These are phyloP conservation scores for Funneliformis mosseae DNA, from an alignment of 192 early-diverging fungal genomes.

Conservation along the genomic window DNA sequence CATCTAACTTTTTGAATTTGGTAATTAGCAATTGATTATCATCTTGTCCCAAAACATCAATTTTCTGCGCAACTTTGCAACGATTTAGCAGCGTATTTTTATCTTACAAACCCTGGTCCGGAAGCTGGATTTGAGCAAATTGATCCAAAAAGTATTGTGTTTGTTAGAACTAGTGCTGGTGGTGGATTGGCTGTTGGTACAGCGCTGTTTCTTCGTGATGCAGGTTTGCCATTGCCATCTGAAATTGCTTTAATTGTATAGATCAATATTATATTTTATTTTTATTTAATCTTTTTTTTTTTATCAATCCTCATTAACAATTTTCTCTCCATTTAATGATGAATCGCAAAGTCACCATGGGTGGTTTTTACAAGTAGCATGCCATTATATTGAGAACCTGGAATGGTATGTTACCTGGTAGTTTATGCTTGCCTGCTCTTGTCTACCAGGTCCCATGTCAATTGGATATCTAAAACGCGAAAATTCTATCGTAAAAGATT, in stretches of 20 bases:
- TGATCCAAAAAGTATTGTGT: constrained; percentile 52
- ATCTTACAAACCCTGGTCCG: constrained; percentile 47
- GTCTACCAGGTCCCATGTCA: constrained; percentile 29
- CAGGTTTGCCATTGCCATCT: constrained; percentile 27
- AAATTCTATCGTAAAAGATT: constrained; percentile 21
- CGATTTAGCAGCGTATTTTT: constrained; percentile 69
- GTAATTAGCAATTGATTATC: constrained; percentile 61
- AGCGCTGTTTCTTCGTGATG: constrained; percentile 55
- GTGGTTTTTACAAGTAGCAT: constrained; percentile 39
- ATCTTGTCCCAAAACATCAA: constrained; percentile 74
- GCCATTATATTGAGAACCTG: constrained; percentile 43
- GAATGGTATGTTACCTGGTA: not conserved
- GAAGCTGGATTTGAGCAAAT: constrained; percentile 40
- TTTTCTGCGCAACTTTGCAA: constrained; percentile 84
- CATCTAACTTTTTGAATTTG: not conserved
- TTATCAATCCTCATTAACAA: not conserved
- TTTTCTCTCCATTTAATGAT: not conserved
- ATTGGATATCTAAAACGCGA: constrained; percentile 39
- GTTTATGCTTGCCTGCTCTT: not conserved
- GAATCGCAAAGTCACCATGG: not conserved
- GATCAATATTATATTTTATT: not conserved
- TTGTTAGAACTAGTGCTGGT: constrained; percentile 70
- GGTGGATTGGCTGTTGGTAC: constrained; percentile 58
- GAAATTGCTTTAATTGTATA: not conserved
- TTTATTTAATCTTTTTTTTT: not conserved